Evolutionary conservation across 176 grass and related monocot species (phyloP).

Genomic region (Guadua angustifolia): DNA sequence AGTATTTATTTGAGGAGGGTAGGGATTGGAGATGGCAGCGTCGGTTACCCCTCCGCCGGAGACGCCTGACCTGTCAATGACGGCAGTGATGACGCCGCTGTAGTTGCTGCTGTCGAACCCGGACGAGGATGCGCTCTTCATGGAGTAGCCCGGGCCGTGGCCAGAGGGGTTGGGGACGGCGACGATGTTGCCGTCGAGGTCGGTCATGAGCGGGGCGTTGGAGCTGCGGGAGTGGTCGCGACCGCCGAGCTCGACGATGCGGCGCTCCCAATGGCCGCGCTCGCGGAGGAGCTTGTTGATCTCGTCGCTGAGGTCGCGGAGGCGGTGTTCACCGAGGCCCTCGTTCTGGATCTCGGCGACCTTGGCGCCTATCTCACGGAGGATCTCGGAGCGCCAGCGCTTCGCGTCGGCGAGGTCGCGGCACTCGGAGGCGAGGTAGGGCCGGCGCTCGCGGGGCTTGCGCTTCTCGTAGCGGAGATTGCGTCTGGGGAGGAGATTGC

Average conservation of each 20-base stretch:
- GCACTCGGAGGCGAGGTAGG: conserved; percentile 93
- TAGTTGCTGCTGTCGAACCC: too few relatives aligned
- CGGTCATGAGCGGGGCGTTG: conserved; percentile 76
- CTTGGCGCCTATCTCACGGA: conserved; percentile 95
- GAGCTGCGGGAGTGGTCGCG: conserved; percentile 74
- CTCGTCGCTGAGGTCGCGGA: conserved; percentile 98
- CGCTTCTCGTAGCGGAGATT: conserved; percentile 75
- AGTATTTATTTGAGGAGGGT: too few relatives aligned
- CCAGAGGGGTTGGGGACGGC: conserved; percentile 89
- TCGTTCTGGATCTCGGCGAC: conserved; percentile 98
- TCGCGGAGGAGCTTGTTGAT: conserved; percentile 99
- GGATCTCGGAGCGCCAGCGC: conserved; percentile 91
- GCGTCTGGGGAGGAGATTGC: too few relatives aligned
- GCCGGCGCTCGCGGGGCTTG: conserved; percentile 91
- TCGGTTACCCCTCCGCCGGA: too few relatives aligned
- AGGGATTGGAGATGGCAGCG: too few relatives aligned
- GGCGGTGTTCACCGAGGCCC: conserved; percentile 93
- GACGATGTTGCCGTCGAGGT: conserved; percentile 94
- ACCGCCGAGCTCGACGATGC: conserved; percentile 87
- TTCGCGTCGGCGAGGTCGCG: conserved; percentile 93
- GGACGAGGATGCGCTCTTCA: too few relatives aligned
- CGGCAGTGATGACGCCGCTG: too few relatives aligned
- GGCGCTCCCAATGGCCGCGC: conserved; percentile 92
- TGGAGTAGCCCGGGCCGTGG: conserved; percentile 86
- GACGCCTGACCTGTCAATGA: too few relatives aligned